Percentiles rank a stretch among this genome's conserved stretches.
These are phyloP conservation scores for Fusarium oxysporum DNA, from an alignment of 2,329 filamentous ascomycete genomes.

Conservation along the genomic window DNA sequence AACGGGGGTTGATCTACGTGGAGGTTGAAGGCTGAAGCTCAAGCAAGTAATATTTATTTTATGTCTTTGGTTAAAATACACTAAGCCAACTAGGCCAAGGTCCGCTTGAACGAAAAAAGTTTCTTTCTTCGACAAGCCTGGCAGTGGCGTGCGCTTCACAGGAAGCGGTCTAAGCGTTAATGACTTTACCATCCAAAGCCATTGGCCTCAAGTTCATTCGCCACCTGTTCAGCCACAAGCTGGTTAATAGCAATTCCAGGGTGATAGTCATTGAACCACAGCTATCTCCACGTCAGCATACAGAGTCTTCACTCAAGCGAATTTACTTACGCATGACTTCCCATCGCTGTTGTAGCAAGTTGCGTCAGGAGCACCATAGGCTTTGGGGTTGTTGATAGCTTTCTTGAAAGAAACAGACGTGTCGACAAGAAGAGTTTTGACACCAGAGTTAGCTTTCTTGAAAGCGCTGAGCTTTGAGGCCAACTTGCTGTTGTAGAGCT, in stretches of 20 bases:
- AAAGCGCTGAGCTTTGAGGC: constrained; percentile 48
- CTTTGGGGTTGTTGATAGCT: constrained; percentile 55
- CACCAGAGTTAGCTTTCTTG: constrained; percentile 49
- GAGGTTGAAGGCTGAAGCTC: too few relatives aligned
- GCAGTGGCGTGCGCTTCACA: too few relatives aligned
- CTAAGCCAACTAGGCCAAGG: not conserved
- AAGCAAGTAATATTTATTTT: too few relatives aligned
- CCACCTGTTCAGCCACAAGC: constrained; percentile 55
- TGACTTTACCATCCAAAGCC: constrained; percentile 10
- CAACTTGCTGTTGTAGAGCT: constrained; percentile 53
- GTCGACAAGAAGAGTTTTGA: constrained; percentile 53
- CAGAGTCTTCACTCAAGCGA: accelerated
- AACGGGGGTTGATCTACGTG: accelerated
- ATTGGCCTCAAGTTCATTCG: constrained; percentile 4
- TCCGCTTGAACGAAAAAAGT: too few relatives aligned
- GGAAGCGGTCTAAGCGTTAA: accelerated
- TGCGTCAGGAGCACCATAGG: constrained; percentile 57
- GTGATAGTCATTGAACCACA: constrained; percentile 60
- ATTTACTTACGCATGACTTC: constrained; percentile 51
- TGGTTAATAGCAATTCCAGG: constrained; percentile 55
- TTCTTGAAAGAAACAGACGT: constrained; percentile 55
- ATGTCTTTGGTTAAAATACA: accelerated
- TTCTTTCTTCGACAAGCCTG: too few relatives aligned
- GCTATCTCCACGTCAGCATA: constrained; percentile 20
- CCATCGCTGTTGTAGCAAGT: constrained; percentile 57